A percentile compares a stretch with the other conserved stretches of the same genome.
Conservation (phyloP, 192 early-diverging fungal species). For the Backusella macrospora region DNA sequence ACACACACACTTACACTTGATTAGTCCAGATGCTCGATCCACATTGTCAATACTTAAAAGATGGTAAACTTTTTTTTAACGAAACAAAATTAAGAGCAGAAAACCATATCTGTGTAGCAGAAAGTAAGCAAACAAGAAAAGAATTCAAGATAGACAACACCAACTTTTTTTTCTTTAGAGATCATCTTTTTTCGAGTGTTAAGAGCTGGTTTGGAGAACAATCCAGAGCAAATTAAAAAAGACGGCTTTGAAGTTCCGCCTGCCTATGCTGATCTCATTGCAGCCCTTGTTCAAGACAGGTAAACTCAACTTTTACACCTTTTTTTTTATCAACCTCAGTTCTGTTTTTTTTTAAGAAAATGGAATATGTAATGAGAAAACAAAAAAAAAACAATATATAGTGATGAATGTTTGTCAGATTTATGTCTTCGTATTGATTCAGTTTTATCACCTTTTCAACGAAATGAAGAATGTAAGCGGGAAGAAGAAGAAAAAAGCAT, state of each 20-base stretch:
- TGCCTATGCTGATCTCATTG: constrained; percentile 14
- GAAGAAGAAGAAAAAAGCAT: neutral
- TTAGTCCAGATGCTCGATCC: constrained; percentile 8
- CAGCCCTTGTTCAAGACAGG: constrained; percentile 21
- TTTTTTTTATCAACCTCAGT: neutral
- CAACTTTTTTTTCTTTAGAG: neutral
- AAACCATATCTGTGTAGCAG: constrained; percentile 18
- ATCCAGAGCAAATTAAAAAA: neutral
- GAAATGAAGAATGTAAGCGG: constrained; percentile 31
- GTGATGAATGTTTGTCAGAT: constrained; percentile 29
- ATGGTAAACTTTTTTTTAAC: constrained; percentile 29
- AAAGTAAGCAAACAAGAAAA: constrained; percentile 21
- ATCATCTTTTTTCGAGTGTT: constrained; percentile 22
- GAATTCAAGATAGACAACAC: neutral
- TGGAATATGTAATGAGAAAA: neutral
- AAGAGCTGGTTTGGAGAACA: neutral
- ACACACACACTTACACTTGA: neutral
- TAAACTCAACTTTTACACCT: neutral
- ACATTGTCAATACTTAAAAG: constrained; percentile 19
- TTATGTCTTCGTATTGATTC: constrained; percentile 29
- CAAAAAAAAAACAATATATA: neutral
- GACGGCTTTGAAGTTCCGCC: neutral
- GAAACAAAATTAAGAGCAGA: constrained; percentile 26
- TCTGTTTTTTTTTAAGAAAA: neutral
- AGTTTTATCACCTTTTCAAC: constrained; percentile 29